Base-by-base conservation (phyloP, 2,329 filamentous ascomycete genomes). In the Trichoderma semiorbis region DNA sequence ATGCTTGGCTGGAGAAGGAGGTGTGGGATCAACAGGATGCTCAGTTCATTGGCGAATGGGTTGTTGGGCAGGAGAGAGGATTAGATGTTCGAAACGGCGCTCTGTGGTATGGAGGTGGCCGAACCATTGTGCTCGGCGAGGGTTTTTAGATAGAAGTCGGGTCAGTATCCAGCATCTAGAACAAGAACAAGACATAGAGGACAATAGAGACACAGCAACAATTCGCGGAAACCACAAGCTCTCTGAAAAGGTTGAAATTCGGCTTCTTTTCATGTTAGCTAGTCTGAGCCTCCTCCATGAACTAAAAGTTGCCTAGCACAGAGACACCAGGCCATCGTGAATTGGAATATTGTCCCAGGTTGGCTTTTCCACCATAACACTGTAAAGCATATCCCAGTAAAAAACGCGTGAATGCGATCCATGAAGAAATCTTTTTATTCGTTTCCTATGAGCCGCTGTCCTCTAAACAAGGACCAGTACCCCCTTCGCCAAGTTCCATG, bases 91-190 rank as follows among this genome's bases (percentile, higher is more conserved):
- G 93, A 58, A 89, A 87, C 74, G 95, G 95, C 0, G 85, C 86
- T 7, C 81, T 97, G 58, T 98, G 95, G 94, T 98, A 97, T 83
- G 95, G 92, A 43, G 93, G 90, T 30, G 95, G 95, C 1, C 87
- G 92, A 74, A 92, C 89, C 4, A 85, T 97, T 72, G 82, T 86
- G 77, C 69, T 86, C 21, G 89, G 89, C 21, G 89, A 90, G 79
- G 89, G 89, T 0, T 91, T 90, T 78, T 91, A 79, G 74, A 75
- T 28, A 53, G n/a, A 36, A n/a, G 24, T 8, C 8, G 39, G 66
- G 32, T 5, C 55, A 58, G n/a, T 1, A 69, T 50, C 57, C 24
- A 21, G 53, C 5, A 68, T 55, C 32, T 36, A 34, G 39, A 21
- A 55, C 30, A 24, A n/a, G 26, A 26, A 18, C 16, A 43, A 53